Conservation (phyloP, 768 basidiomycete species). For the Termitomyces sp. region DNA sequence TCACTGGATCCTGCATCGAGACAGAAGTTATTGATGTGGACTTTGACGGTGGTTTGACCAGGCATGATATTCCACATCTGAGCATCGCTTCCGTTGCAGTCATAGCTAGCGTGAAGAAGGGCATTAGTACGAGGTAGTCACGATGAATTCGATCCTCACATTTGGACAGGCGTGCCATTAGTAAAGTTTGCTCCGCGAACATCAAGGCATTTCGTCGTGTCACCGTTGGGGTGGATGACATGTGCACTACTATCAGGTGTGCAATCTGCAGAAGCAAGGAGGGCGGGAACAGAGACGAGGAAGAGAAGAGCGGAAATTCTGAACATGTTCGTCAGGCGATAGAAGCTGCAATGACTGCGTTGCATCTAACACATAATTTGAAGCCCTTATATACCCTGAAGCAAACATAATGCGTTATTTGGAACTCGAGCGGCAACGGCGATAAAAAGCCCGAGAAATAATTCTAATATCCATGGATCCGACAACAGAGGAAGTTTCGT, state of each 20-base stretch:
- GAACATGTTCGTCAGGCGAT: neutral
- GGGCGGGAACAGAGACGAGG: neutral
- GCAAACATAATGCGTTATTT: neutral
- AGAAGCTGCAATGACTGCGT: neutral
- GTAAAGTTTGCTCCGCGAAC: conserved; percentile 25
- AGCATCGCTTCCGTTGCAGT: conserved; percentile 26
- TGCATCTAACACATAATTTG: neutral
- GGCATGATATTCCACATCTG: conserved; percentile 25
- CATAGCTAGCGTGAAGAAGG: conserved; percentile 19
- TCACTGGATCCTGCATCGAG: conserved; percentile 29
- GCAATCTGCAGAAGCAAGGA: conserved; percentile 9
- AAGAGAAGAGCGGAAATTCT: neutral
- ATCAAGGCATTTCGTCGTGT: conserved; percentile 26
- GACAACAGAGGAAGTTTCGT: neutral
- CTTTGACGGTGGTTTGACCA: conserved; percentile 21
- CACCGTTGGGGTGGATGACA: conserved; percentile 22
- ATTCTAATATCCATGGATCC: neutral
- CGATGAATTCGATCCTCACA: conserved; percentile 16
- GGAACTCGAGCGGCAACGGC: neutral
- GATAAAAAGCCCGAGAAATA: neutral
- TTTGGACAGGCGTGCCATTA: conserved; percentile 29
- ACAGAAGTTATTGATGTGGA: conserved; percentile 29
- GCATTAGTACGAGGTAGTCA: neutral
- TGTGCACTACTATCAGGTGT: neutral
- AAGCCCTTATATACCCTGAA: neutral